These are phyloP conservation scores for Trichophyton equinum DNA, from an alignment of 2,329 filamentous ascomycete species.

Conservation along the genomic window DNA sequence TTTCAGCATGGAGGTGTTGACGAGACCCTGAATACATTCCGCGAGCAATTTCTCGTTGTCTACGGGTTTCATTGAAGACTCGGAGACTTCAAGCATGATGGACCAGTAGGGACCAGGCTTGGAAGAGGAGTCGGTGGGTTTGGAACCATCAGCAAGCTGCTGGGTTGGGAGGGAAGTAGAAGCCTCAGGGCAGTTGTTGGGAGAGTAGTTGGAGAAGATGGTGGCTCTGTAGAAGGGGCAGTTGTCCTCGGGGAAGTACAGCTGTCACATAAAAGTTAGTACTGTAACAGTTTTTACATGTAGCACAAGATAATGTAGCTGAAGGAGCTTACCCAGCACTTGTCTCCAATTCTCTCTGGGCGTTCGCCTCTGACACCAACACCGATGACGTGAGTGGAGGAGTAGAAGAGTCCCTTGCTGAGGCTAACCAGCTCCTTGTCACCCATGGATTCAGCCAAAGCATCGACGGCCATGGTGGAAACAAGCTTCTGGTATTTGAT, in stretches of 20 bases:
- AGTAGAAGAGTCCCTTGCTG: conserved; percentile 90
- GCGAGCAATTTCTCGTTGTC: conserved; percentile 70
- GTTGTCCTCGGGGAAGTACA: conserved; percentile 98
- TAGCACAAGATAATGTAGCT: not conserved
- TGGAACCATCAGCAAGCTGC: conserved; percentile 74
- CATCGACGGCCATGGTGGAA: conserved; percentile 92
- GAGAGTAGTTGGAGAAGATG: conserved; percentile 99
- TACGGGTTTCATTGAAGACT: conserved; percentile 90
- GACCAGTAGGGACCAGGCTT: conserved; percentile 93
- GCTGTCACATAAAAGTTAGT: conserved; percentile 30
- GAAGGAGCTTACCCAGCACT: conserved; percentile 68
- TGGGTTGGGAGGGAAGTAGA: conserved; percentile 76
- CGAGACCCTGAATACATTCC: conserved; percentile 87
- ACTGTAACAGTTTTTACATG: not conserved
- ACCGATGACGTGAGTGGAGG: conserved; percentile 91
- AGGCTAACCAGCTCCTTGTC: conserved; percentile 71
- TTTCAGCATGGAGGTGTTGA: conserved; percentile 96
- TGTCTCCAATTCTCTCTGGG: conserved; percentile 93
- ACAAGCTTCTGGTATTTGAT: conserved; percentile 86
- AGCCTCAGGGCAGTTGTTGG: conserved; percentile 83
- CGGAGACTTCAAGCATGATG: conserved; percentile 97
- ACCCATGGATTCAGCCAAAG: conserved; percentile 73
- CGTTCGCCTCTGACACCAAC: conserved; percentile 85
- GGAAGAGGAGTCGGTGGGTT: conserved; percentile 57
- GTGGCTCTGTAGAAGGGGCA: conserved; percentile 99